A percentile compares a stretch with the other conserved stretches of the same genome.
Conservation (phyloP, 257 asterid species). For the Cinchona pubescens region DNA sequence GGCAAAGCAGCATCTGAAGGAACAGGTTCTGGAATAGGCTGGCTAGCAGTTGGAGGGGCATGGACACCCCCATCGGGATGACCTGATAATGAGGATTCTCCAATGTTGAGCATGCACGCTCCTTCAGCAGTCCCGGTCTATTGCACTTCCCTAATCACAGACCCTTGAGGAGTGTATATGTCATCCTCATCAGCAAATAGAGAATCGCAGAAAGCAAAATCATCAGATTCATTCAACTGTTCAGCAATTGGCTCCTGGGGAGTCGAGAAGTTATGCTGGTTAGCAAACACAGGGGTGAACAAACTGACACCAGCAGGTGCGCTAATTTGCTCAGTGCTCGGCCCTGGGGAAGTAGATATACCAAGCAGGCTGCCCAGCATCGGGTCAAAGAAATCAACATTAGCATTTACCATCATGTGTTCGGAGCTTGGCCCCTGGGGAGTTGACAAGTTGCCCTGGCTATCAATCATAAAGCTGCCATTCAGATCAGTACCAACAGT, state of each 20-base stretch:
- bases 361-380: not conserved
- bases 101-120: not conserved
- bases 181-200: not conserved
- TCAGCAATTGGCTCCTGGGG: not conserved
- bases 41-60: slow-evolving; percentile 1
- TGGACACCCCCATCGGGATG: not conserved
- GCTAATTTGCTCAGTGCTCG: not conserved
- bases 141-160: no score
- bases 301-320: not conserved
- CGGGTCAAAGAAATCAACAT: not conserved
- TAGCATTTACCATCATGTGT: not conserved
- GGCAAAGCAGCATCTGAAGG: not conserved
- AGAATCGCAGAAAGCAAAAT: not conserved
- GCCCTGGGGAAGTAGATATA: not conserved
- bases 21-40: not conserved
- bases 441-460: not conserved
- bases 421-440: not conserved
- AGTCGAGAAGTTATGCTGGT: not conserved
- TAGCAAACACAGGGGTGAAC: not conserved
- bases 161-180: not conserved
- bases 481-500: not conserved
- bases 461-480: not conserved
- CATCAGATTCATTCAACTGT: slow-evolving; percentile 5
- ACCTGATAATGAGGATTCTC: not conserved
- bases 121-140: not conserved